Percentiles rank a stretch among this genome's conserved stretches.
Evolutionary conservation across 371 early-diverging fungal species (phyloP).

Genomic region (Blastocladiella emersonii): DNA sequence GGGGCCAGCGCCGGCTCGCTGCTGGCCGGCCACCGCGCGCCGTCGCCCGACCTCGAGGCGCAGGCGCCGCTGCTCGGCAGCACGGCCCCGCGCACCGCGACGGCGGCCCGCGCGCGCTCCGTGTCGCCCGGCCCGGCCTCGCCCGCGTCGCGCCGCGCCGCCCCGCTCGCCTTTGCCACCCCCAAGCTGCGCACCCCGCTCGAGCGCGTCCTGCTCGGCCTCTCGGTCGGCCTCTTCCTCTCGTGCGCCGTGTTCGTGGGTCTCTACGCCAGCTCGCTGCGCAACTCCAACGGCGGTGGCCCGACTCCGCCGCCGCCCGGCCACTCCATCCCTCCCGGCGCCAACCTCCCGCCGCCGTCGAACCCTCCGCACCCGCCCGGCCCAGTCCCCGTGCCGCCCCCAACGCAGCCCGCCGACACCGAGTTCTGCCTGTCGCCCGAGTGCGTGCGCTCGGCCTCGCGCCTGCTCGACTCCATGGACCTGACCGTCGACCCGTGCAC

Average conservation of each 20-base stretch:
- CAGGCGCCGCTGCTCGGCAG: too few relatives aligned
- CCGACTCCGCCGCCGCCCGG: too few relatives aligned
- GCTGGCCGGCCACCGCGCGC: too few relatives aligned
- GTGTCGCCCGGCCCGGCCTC: too few relatives aligned
- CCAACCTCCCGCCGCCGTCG: too few relatives aligned
- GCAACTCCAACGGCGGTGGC: background rate
- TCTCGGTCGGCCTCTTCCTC: background rate
- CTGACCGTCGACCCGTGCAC: constrained; percentile 31
- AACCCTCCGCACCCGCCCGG: background rate
- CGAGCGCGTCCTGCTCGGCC: background rate
- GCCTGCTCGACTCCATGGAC: constrained; percentile 33
- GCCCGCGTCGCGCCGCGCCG: too few relatives aligned
- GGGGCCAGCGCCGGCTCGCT: too few relatives aligned
- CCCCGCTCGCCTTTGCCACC: background rate
- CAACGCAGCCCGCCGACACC: constrained; percentile 8
- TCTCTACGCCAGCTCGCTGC: background rate
- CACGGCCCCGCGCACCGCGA: too few relatives aligned
- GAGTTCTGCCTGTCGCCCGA: constrained; percentile 32
- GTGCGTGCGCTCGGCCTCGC: constrained; percentile 40
- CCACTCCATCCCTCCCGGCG: too few relatives aligned
- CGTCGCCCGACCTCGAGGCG: too few relatives aligned
- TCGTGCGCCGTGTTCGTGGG: background rate
- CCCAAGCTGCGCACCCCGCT: background rate
- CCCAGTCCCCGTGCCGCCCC: background rate
- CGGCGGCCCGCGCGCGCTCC: too few relatives aligned